These are phyloP conservation scores for Arthrinium puccinioides DNA, from an alignment of 2,329 filamentous ascomycete species.

Conservation along the genomic window DNA sequence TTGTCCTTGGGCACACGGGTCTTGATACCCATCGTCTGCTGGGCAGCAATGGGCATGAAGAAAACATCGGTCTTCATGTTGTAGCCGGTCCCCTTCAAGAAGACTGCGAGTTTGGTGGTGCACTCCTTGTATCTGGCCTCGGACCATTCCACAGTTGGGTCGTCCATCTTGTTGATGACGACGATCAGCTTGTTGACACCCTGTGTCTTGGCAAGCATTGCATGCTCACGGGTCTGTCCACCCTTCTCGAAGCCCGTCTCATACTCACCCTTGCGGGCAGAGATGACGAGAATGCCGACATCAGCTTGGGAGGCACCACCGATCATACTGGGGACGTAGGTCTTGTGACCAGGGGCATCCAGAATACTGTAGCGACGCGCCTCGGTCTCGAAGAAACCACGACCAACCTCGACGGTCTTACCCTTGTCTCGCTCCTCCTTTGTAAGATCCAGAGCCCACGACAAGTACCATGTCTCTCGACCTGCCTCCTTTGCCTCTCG, in stretches of 20 bases:
- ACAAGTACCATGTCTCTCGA: slow-evolving; percentile 97
- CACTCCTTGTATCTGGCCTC: slow-evolving; percentile 91
- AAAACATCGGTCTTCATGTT: slow-evolving; percentile 88
- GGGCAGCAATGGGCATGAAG: slow-evolving; percentile 95
- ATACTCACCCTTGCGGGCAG: slow-evolving; percentile 94
- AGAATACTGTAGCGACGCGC: slow-evolving; percentile 95
- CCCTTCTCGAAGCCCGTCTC: slow-evolving; percentile 96
- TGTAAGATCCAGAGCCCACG: slow-evolving; percentile 95
- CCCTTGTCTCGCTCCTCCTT: slow-evolving; percentile 95
- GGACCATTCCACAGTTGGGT: slow-evolving; percentile 92
- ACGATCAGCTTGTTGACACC: slow-evolving; percentile 96
- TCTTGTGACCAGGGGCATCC: slow-evolving; percentile 96
- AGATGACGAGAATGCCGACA: slow-evolving; percentile 92
- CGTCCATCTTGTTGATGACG: slow-evolving; percentile 99
- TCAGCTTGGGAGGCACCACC: slow-evolving; percentile 90
- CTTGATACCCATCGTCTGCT: slow-evolving; percentile 81
- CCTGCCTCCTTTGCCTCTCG: slow-evolving; percentile 92
- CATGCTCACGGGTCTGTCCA: slow-evolving; percentile 94
- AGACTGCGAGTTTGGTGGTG: slow-evolving; percentile 76
- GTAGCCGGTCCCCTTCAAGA: slow-evolving; percentile 89
- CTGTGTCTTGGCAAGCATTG: slow-evolving; percentile 95
- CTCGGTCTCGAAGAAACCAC: slow-evolving; percentile 94
- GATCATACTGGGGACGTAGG: slow-evolving; percentile 97
- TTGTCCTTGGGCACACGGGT: slow-evolving; percentile 70
- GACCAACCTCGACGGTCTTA: slow-evolving; percentile 95